Evolutionary conservation across 139 green algal genomes (phyloP), one percentile per base, ranked within the genome.

Genomic region (Diplosphaera chodatii): DNA sequence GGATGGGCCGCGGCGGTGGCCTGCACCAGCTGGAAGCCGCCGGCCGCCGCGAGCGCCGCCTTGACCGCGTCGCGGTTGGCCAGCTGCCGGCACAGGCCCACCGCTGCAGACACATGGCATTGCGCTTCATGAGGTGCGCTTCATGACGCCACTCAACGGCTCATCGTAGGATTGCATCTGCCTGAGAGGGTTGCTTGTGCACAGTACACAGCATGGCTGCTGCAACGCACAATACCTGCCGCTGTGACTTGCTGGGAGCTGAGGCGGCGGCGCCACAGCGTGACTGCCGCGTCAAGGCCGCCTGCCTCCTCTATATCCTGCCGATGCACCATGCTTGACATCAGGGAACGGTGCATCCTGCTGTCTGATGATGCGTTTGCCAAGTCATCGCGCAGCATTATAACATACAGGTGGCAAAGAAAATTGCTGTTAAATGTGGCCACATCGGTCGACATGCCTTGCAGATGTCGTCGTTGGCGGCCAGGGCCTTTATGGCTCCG

Each of bases 21-120:
- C 68, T 66, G 27, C 23, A 91, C 34, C 22, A 83, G 29, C 30
- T 75, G 67, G 30, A 94, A 69, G 0, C 71, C 83, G 10, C 79
- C 85, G 1, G 29, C 30, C 32, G 83, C 84, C 62, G 89, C 84
- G 64, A 94, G 64, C 25, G 80, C 72, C 31, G 30, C 56, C 83
- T 96, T 96, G 68, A 90, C 77, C 30, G 41, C 64, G 74, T 97
- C 91, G 65, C 84, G 92, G 79, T 88, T 88, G 20, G 88, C 83
- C 70, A 97, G 80, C 85, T 97, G 91, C 22, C 91, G 78, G 77
- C 92, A 79, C 56, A 90, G 70, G 1, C 56, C 63, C 64, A 72
- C 71, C 16, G 74, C 31, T 10, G 75, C 13, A 10, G 37, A 6
- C 8, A 48, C 37, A n/a, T n/a, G n/a, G n/a, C n/a, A n/a, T n/a